Evolutionary conservation across 108 stramenopile species (phyloP).

Genomic region (Parietichytrium sp.): DNA sequence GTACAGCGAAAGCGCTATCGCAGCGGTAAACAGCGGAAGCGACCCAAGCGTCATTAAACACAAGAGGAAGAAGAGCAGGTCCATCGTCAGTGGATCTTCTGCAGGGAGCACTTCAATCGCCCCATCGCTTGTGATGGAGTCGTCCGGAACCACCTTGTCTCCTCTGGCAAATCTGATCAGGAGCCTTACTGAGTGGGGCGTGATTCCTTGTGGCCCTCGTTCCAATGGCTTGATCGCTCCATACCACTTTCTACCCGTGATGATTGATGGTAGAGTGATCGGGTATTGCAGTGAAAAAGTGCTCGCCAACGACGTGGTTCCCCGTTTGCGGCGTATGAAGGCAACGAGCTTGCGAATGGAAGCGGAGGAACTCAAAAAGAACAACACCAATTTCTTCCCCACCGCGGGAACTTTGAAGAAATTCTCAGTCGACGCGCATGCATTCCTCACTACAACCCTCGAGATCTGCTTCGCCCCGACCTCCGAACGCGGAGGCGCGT

Average conservation of each 20-base stretch:
- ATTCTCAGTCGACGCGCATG: not conserved
- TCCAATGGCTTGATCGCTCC: conserved; percentile 41
- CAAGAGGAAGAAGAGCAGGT: conserved; percentile 9
- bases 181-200: conserved; percentile 50
- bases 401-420: not conserved
- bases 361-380: not conserved
- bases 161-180: conserved; percentile 4
- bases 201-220: conserved; percentile 47
- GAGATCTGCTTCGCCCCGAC: conserved; percentile 30
- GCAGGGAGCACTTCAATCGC: not conserved
- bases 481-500: conserved; percentile 62
- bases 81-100: not conserved
- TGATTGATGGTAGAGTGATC: conserved; percentile 53
- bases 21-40: not conserved
- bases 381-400: not conserved
- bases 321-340: conserved; percentile 50
- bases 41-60: conserved; percentile 20
- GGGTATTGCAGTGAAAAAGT: conserved; percentile 42
- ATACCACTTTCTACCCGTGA: conserved; percentile 48
- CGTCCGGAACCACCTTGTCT: not conserved
- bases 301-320: conserved; percentile 33
- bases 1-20: not conserved
- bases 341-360: not conserved
- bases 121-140: conserved; percentile 22
- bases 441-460: not conserved